Conservation (phyloP, 495 filamentous ascomycete genomes). For the Friedmanniomyces simplex region DNA sequence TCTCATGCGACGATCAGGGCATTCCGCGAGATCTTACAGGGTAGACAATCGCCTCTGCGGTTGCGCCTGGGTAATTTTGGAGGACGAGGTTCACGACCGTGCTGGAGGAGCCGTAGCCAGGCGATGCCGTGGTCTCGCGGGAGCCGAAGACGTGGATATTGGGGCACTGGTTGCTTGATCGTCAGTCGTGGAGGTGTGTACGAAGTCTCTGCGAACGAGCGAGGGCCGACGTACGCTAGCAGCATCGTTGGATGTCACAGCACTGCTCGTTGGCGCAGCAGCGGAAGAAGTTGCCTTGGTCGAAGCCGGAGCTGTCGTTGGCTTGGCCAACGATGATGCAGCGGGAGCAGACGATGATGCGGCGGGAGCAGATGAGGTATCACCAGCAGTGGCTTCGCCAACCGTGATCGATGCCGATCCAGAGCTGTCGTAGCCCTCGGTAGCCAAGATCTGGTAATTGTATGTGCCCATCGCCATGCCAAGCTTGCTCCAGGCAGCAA, state of each 20-base stretch:
- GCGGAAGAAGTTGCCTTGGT: too few species aligned
- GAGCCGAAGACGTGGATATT: slow-evolving; percentile 20
- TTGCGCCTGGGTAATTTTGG: slow-evolving; percentile 12
- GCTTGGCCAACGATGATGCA: too few species aligned
- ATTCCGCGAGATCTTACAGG: too few species aligned
- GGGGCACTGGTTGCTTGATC: too few species aligned
- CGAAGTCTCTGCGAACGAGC: too few species aligned
- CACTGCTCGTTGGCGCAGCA: not conserved
- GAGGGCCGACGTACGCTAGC: too few species aligned
- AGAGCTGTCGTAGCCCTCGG: not conserved
- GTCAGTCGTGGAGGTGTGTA: too few species aligned
- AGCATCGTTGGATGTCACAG: too few species aligned
- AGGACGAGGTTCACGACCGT: slow-evolving; percentile 16
- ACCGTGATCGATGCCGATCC: not conserved
- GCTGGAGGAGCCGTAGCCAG: slow-evolving; percentile 18
- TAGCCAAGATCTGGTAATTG: not conserved
- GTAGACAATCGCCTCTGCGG: slow-evolving; percentile 18
- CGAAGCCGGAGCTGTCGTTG: too few species aligned
- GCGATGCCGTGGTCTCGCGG: slow-evolving; percentile 20
- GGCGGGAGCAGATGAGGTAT: not conserved
- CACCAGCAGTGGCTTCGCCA: not conserved
- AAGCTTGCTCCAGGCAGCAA: not conserved
- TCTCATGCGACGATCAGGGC: too few species aligned
- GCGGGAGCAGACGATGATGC: too few species aligned
- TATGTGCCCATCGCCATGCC: not conserved